Evolutionary conservation across 176 grass and related monocot genomes (phyloP).

Genomic region (Rhynchospora pubera): DNA sequence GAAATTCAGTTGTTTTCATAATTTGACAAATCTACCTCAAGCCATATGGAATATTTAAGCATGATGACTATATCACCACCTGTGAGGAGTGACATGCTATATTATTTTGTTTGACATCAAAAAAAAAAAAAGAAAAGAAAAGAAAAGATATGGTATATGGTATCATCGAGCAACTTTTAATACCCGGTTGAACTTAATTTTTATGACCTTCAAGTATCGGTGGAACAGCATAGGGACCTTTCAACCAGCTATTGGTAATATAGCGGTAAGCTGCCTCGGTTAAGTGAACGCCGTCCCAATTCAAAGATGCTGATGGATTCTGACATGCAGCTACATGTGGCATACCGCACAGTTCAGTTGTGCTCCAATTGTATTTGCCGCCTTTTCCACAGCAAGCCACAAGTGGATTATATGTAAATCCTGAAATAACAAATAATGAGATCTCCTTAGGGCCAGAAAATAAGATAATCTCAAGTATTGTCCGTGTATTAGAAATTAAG

Average conservation of each 20-base stretch:
- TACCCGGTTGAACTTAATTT: neutral
- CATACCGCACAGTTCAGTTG: slow-evolving; percentile 40
- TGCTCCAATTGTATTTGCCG: slow-evolving; percentile 70
- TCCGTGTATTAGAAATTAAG: neutral
- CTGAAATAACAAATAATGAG: slow-evolving; percentile 21
- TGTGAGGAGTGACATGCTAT: neutral
- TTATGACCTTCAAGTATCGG: slow-evolving; percentile 20
- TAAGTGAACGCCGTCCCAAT: slow-evolving; percentile 89
- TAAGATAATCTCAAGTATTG: neutral
- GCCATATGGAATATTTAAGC: neutral
- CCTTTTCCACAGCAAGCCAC: slow-evolving; percentile 65
- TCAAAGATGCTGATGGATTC: slow-evolving; percentile 53
- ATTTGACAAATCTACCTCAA: neutral
- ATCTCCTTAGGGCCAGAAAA: neutral
- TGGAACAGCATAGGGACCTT: slow-evolving; percentile 63
- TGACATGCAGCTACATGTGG: slow-evolving; percentile 41
- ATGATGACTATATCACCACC: neutral
- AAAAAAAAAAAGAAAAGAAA: too few relatives aligned
- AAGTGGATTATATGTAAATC: slow-evolving; percentile 50
- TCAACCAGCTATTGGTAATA: slow-evolving; percentile 69
- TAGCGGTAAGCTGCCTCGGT: slow-evolving; percentile 68
- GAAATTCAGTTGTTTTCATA: neutral
- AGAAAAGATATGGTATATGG: neutral
- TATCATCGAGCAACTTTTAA: neutral
- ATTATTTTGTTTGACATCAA: neutral